phyloP scores from a whole-genome alignment of 768 basidiomycete genomes.

The Lyophyllum semitale region DNA sequence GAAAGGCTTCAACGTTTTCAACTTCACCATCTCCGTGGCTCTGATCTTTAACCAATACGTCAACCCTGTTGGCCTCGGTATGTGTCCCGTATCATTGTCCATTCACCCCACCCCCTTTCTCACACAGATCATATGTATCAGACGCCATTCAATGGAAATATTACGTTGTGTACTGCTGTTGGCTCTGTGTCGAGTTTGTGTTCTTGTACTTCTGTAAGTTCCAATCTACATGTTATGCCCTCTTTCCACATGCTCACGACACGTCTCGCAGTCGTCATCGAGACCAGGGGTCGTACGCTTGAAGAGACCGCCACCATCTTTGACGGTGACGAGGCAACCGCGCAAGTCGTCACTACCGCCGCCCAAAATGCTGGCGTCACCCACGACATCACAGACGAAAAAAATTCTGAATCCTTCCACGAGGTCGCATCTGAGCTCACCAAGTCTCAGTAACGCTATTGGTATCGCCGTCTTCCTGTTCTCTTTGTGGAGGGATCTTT shows the following conservation, averaged over 20 bases:
- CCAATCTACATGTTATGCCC: not conserved
- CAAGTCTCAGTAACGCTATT: conserved; percentile 3
- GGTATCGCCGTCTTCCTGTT: not conserved
- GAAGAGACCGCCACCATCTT: conserved; percentile 85
- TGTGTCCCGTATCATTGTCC: conserved; percentile 6
- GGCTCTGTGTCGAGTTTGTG: conserved; percentile 65
- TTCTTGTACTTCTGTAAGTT: conserved; percentile 62
- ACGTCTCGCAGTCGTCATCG: conserved; percentile 46
- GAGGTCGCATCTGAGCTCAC: conserved; percentile 26
- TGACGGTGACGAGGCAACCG: conserved; percentile 62
- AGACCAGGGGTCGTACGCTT: conserved; percentile 73
- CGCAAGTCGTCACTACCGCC: conserved; percentile 33
- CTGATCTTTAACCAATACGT: conserved; percentile 91
- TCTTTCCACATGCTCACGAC: not conserved
- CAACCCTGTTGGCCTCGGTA: conserved; percentile 75
- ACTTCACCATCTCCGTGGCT: conserved; percentile 73
- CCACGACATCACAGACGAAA: conserved; percentile 33
- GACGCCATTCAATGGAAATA: conserved; percentile 70
- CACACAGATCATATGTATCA: conserved; percentile 11
- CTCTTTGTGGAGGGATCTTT: not conserved
- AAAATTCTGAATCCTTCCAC: conserved; percentile 33
- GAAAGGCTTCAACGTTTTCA: conserved; percentile 84
- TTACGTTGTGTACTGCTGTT: conserved; percentile 75
- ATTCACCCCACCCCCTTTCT: not conserved
- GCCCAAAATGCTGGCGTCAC: conserved; percentile 23